Percentiles rank a stretch among this genome's conserved stretches.
These are phyloP conservation scores for Colletotrichum ledebouriae DNA, from an alignment of 2,329 filamentous ascomycete genomes.

Conservation along the genomic window DNA sequence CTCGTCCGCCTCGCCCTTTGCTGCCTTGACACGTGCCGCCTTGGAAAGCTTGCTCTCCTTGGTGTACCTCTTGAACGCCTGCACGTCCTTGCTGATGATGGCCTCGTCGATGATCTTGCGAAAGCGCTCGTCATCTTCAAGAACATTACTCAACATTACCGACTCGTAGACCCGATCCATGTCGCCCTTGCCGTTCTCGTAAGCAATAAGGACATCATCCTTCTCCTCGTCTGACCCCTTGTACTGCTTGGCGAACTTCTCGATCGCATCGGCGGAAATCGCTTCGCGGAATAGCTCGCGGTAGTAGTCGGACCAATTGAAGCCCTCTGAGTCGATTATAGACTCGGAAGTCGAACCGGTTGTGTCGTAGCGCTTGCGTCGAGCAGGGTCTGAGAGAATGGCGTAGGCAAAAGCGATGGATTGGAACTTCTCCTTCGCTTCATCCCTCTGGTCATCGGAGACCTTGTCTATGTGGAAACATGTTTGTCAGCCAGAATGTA, in stretches of 20 bases:
- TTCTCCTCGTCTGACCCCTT: conserved; percentile 89
- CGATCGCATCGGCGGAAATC: conserved; percentile 80
- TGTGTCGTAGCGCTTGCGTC: conserved; percentile 88
- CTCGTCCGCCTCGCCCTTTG: conserved; percentile 76
- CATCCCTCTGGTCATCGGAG: conserved; percentile 72
- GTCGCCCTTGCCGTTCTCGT: conserved; percentile 78
- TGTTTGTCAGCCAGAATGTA: not conserved
- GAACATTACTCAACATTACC: conserved; percentile 88
- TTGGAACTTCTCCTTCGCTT: conserved; percentile 87
- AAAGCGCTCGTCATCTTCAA: conserved; percentile 89
- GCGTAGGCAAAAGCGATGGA: conserved; percentile 94
- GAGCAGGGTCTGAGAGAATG: conserved; percentile 84
- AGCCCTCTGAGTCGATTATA: conserved; percentile 81
- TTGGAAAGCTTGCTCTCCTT: conserved; percentile 78
- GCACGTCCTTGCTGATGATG: conserved; percentile 77
- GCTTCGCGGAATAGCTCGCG: conserved; percentile 84
- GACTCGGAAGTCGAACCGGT: conserved; percentile 92
- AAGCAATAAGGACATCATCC: conserved; percentile 81
- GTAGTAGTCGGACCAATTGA: conserved; percentile 94
- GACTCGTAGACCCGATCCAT: conserved; percentile 83
- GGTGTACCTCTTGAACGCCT: conserved; percentile 76
- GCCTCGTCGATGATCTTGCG: conserved; percentile 84
- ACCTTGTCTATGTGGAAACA: conserved; percentile 76
- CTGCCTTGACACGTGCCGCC: conserved; percentile 70
- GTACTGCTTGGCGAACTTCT: conserved; percentile 82